Conservation (phyloP, 192 early-diverging fungal genomes). For the Backusella tarrabulga region DNA sequence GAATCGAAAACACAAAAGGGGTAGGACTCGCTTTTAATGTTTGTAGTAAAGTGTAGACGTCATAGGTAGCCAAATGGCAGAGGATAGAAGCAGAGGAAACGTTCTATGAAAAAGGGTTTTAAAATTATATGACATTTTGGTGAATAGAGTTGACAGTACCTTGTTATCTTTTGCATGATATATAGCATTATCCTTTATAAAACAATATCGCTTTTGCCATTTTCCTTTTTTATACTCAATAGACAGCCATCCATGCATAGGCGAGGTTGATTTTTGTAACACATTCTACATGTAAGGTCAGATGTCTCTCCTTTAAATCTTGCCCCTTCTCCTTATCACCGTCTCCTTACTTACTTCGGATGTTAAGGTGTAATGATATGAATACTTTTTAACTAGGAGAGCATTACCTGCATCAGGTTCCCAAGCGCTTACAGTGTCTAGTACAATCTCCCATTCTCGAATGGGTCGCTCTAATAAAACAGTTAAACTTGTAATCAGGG, state of each 20-base stretch:
- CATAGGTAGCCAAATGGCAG: slow-evolving; percentile 68
- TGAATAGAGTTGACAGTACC: slow-evolving; percentile 26
- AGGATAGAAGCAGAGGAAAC: slow-evolving; percentile 34
- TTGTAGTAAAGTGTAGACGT: slow-evolving; percentile 76
- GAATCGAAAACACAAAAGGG: slow-evolving; percentile 79
- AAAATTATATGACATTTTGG: neutral
- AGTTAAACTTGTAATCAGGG: slow-evolving; percentile 8
- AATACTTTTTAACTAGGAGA: slow-evolving; percentile 74
- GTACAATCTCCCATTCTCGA: slow-evolving; percentile 87
- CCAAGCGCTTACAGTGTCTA: slow-evolving; percentile 82
- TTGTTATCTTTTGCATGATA: slow-evolving; percentile 68
- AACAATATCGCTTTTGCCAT: slow-evolving; percentile 79
- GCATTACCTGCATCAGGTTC: slow-evolving; percentile 74
- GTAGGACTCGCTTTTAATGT: slow-evolving; percentile 71
- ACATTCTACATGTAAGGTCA: slow-evolving; percentile 20
- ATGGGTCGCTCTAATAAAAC: slow-evolving; percentile 74
- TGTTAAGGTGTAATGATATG: slow-evolving; percentile 57
- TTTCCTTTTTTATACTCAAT: slow-evolving; percentile 80
- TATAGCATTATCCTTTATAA: slow-evolving; percentile 61
- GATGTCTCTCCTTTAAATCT: neutral
- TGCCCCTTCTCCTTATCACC: neutral
- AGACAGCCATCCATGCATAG: slow-evolving; percentile 57
- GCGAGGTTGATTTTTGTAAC: slow-evolving; percentile 28
- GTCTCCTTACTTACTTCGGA: slow-evolving; percentile 43
- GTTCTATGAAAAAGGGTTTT: neutral